These are phyloP conservation scores for Exophiala sideris DNA, from an alignment of 2,329 filamentous ascomycete species.

Conservation along the genomic window DNA sequence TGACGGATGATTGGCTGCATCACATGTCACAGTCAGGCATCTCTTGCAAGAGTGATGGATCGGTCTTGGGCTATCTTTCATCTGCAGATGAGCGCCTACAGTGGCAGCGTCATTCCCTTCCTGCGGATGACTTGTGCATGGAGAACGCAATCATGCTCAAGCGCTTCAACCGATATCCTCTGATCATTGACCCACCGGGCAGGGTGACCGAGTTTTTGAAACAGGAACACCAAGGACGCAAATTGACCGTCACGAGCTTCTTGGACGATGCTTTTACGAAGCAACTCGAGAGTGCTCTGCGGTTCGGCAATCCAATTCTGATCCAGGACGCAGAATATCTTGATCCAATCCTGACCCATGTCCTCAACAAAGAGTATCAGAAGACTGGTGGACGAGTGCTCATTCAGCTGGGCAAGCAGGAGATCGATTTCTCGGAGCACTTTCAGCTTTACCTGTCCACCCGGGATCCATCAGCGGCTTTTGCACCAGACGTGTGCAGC, in stretches of 20 bases:
- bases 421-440: constrained; percentile 96
- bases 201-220: constrained; percentile 92
- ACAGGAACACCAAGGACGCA: constrained; percentile 88
- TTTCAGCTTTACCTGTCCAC: constrained; percentile 96
- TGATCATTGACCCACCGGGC: constrained; percentile 97
- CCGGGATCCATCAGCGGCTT: constrained; percentile 89
- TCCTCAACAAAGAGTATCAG: constrained; percentile 99
- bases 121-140: constrained; percentile 95
- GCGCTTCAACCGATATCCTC: constrained; percentile 95
- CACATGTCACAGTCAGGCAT: constrained; percentile 92
- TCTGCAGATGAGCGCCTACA: constrained; percentile 90
- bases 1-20: constrained; percentile 96
- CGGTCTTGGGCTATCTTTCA: constrained; percentile 92
- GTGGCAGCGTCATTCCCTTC: constrained; percentile 91
- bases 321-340: constrained; percentile 98
- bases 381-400: constrained; percentile 96
- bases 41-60: constrained; percentile 87
- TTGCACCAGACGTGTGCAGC: constrained; percentile 95
- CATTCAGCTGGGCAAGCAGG: constrained; percentile 96
- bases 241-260: constrained; percentile 95
- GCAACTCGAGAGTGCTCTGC: constrained; percentile 91
- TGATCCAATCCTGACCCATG: constrained; percentile 95
- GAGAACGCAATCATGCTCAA: constrained; percentile 98
- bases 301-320: constrained; percentile 96
- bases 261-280: constrained; percentile 97